phyloP scores from a whole-genome alignment of 495 filamentous ascomycete species.

The Xylaria flabelliformis region DNA sequence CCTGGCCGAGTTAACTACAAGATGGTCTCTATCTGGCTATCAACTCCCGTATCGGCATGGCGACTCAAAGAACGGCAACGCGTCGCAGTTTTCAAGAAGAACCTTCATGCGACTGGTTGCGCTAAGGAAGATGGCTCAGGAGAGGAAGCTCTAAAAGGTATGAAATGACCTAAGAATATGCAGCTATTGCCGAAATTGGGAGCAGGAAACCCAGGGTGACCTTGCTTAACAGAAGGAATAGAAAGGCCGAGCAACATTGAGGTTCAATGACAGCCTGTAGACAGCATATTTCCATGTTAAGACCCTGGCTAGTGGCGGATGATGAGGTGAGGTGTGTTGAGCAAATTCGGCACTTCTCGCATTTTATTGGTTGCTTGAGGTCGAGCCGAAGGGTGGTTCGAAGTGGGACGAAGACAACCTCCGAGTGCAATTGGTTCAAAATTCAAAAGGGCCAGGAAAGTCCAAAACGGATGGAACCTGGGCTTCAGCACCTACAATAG shows the following conservation, averaged over 20 bases:
- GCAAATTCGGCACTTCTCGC: constrained; percentile 32
- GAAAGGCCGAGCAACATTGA: constrained; percentile 29
- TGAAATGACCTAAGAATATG: constrained; percentile 29
- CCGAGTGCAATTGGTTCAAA: constrained; percentile 42
- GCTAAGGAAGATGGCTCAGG: constrained; percentile 29
- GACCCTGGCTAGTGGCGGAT: constrained; percentile 44
- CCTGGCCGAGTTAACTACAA: not conserved
- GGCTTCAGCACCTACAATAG: constrained; percentile 32
- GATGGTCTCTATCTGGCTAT: not conserved
- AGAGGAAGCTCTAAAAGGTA: constrained; percentile 12
- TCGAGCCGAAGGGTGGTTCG: constrained; percentile 33
- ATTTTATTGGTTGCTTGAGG: constrained; percentile 30
- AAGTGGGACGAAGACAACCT: constrained; percentile 32
- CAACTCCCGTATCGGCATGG: not conserved
- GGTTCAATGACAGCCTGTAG: constrained; percentile 43
- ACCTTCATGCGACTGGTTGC: constrained; percentile 30
- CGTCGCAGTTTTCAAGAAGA: constrained; percentile 25
- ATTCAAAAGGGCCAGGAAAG: constrained; percentile 37
- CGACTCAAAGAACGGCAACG: not conserved
- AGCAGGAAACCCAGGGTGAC: constrained; percentile 31
- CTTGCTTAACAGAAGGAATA: constrained; percentile 32
- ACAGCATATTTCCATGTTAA: constrained; percentile 39
- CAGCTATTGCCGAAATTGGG: constrained; percentile 33
- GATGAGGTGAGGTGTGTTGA: constrained; percentile 42
- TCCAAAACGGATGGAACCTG: constrained; percentile 28